Base-by-base conservation (phyloP, 768 basidiomycete genomes). In the Leucosporidium scottii region DNA sequence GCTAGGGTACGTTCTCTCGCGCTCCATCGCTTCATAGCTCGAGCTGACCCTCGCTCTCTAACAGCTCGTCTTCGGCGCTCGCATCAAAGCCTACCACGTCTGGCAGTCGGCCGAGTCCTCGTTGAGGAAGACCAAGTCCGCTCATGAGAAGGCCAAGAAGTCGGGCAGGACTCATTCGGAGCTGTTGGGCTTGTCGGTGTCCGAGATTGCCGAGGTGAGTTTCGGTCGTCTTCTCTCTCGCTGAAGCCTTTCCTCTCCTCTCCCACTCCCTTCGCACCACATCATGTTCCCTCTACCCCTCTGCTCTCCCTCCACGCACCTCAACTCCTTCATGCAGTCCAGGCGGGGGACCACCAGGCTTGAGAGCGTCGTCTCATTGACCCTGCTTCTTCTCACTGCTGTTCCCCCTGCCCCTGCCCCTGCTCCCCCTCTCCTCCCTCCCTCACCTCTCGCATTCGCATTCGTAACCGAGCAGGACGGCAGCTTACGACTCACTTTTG, bases 101-200 rank as follows among this genome's bases (percentile, higher is more conserved):
- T 94, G 89, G 90, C 90, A 93, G 76, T 82, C 82, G 8, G 84
- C 87, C 12, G 93, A 98, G 70, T 83, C 80, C 53, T 88, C 93
- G 53, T 81, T 87, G 10, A 80, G 84, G 27, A 86, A 89, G 39
- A 84, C 85, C 27, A 88, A 88, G 72, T 83, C 86, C 71, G 81
- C 81, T 12, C 89, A 94, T 74, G 94, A 97, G 74, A 89, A 86
- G 74, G 86, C 87, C 57, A 84, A 91, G 55, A 83, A 85, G 23
- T 87, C 90, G 75, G 90, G 90, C 10, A 82, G 85, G 65, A 81
- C 87, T 70, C 84, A 86, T 3, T 78, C 85, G 0, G 91, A 94
- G 58, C 82, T 87, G 47, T 77, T 88, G 31, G 85, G 85, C 5
- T 82, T 86, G 64, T 88, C 89, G n/a, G 80, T 93, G 13, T 84